These are phyloP conservation scores for Trichosporon asahii DNA, from an alignment of 1,284 basidiomycete species.

Conservation along the genomic window DNA sequence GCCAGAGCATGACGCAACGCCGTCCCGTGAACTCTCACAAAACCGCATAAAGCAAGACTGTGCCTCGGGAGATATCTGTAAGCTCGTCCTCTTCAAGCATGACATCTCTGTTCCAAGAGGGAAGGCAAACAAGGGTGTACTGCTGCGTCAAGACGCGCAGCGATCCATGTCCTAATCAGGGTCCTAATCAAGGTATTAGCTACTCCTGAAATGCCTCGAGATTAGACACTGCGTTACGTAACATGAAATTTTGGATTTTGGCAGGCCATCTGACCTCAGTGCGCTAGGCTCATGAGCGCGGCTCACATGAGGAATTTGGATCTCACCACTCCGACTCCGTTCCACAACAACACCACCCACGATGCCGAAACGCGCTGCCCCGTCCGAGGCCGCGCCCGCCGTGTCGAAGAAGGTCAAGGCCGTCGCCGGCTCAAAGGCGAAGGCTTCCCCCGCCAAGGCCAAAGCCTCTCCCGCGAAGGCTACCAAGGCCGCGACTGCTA, in stretches of 20 bases:
- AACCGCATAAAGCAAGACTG: not conserved
- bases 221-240: not conserved
- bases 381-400: conserved; percentile 22
- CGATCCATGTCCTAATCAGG: not conserved
- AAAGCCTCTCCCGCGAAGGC: not conserved
- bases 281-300: not conserved
- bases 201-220: not conserved
- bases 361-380: conserved; percentile 34
- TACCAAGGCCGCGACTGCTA: not conserved
- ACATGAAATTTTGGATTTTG: conserved; percentile 8
- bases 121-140: not conserved
- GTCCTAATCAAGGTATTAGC: not conserved
- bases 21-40: not conserved
- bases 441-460: not conserved
- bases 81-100: not conserved
- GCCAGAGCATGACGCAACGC: not conserved
- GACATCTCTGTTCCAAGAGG: not conserved
- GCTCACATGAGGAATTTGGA: not conserved
- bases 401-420: conserved; percentile 29
- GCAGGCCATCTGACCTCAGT: not conserved
- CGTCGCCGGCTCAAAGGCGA: conserved; percentile 4
- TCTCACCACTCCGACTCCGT: not conserved
- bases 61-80: not conserved
- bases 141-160: not conserved
- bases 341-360: conserved; percentile 7